phyloP scores from a whole-genome alignment of 805 yeast genomes.

The Gaillardinia entomophila region DNA sequence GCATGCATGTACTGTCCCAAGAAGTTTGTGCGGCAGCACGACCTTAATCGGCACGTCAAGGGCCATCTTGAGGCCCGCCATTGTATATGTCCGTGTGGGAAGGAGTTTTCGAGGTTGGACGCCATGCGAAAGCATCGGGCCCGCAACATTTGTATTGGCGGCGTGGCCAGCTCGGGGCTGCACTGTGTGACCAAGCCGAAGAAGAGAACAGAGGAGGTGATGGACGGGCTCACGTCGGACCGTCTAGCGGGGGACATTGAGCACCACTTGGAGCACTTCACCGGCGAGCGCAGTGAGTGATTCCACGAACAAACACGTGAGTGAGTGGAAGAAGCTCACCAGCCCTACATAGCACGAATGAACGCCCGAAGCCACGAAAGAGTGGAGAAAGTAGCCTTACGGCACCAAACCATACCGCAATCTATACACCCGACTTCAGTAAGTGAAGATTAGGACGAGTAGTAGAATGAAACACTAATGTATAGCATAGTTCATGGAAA shows the following conservation, averaged over 20 bases:
- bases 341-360: too few species aligned
- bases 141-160: constrained; percentile 80
- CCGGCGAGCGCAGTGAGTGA: too few species aligned
- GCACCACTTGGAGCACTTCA: neutral
- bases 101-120: constrained; percentile 83
- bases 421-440: too few species aligned
- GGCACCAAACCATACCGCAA: too few species aligned
- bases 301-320: too few species aligned
- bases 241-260: neutral
- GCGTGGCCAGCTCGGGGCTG: constrained; percentile 26
- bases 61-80: constrained; percentile 73
- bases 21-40: constrained; percentile 93
- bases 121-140: constrained; percentile 78
- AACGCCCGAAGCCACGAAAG: too few species aligned
- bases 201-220: constrained; percentile 4
- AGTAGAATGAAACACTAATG: too few species aligned
- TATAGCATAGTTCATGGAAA: too few species aligned
- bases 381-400: too few species aligned
- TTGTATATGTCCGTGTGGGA: constrained; percentile 84
- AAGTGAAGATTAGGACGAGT: too few species aligned
- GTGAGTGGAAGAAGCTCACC: too few species aligned
- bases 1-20: constrained; percentile 72
- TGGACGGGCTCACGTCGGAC: neutral
- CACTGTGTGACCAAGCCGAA: constrained; percentile 19
- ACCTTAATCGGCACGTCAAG: constrained; percentile 81